A percentile compares a stretch with the other conserved stretches of the same genome.
phyloP scores from a whole-genome alignment of 176 grass and related monocot species.

The Cenchrus fungigraminus region DNA sequence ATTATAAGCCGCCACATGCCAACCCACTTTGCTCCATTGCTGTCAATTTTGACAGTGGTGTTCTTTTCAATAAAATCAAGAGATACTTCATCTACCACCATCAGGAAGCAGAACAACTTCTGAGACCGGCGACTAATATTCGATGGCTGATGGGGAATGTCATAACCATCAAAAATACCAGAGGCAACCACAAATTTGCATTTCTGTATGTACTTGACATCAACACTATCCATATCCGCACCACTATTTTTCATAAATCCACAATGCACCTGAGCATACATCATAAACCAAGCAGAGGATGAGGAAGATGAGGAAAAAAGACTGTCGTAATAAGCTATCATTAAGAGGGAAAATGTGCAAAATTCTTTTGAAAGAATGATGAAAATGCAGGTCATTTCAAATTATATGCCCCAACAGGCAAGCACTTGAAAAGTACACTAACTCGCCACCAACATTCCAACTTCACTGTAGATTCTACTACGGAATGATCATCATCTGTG shows the following conservation, averaged over 20 bases:
- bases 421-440: conserved; percentile 1
- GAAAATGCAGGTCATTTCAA: not conserved
- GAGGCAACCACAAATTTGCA: conserved; percentile 96
- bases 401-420: not conserved
- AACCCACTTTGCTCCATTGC: conserved; percentile 86
- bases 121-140: conserved; percentile 82
- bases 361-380: conserved; percentile 21
- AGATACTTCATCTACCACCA: conserved; percentile 95
- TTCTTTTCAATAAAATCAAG: conserved; percentile 94
- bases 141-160: conserved; percentile 87
- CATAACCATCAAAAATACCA: conserved; percentile 99
- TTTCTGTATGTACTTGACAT: conserved; percentile 79
- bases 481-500: not conserved
- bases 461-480: not conserved
- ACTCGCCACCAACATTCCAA: not conserved
- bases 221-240: conserved; percentile 75
- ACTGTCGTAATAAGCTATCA: not conserved
- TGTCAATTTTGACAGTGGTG: conserved; percentile 62
- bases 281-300: conserved; percentile 11
- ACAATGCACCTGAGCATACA: conserved; percentile 80
- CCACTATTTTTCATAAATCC: conserved; percentile 93
- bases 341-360: not conserved
- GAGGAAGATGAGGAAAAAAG: not conserved
- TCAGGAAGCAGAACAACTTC: conserved; percentile 96
- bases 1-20: conserved; percentile 90